Evolutionary conservation across 106 monocot species (phyloP).

Genomic region (Apostasia ramifera): DNA sequence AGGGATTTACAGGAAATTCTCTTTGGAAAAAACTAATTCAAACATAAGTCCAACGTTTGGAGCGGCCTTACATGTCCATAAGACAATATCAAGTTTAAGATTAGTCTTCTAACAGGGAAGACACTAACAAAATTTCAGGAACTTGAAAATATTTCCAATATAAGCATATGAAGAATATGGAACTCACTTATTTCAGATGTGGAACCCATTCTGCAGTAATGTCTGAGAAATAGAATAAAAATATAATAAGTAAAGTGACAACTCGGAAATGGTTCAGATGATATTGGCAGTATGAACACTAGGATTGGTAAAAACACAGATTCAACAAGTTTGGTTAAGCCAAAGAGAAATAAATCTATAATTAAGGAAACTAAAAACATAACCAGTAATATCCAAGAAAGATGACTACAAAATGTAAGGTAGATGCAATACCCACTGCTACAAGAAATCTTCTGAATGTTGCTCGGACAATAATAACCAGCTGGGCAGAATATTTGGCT

Average conservation of each 20-base stretch:
- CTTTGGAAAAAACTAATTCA: no score
- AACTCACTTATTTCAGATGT: conserved; percentile 72
- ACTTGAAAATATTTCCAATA: no score
- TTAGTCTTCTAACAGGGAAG: no score
- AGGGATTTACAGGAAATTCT: no score
- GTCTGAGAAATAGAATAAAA: conserved; percentile 34
- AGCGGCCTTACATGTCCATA: no score
- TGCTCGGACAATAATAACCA: conserved; percentile 89
- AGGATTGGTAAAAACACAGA: no score
- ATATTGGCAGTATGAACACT: not conserved
- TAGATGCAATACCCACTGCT: conserved; percentile 73
- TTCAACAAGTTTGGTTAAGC: no score
- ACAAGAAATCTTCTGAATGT: conserved; percentile 55
- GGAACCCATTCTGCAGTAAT: conserved; percentile 91
- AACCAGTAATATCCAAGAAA: not conserved
- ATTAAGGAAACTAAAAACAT: not conserved
- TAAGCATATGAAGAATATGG: not conserved
- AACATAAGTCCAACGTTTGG: no score
- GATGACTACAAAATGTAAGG: conserved; percentile 6
- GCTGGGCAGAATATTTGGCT: conserved; percentile 68
- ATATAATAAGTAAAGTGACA: not conserved
- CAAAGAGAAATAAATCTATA: no score
- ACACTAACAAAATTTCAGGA: no score
- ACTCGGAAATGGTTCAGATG: not conserved
- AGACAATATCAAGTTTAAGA: no score